A percentile compares a stretch with the other conserved stretches of the same genome.
Conservation (phyloP, 1,284 basidiomycete species). For the Ganoderma sinense region DNA sequence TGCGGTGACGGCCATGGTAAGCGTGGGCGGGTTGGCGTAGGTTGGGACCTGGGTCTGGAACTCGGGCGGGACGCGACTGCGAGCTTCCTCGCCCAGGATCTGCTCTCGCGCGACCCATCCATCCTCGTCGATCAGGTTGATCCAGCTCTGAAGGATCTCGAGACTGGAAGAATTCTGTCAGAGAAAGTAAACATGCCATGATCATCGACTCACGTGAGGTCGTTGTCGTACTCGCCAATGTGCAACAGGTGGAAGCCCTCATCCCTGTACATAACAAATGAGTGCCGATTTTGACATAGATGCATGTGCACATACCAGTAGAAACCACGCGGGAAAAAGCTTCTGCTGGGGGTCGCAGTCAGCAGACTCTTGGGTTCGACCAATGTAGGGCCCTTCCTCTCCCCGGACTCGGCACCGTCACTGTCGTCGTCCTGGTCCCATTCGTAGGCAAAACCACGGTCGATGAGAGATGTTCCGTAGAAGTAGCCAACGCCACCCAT, state of each 20-base stretch:
- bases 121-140: constrained; percentile 88
- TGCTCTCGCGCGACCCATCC: constrained; percentile 97
- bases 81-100: constrained; percentile 93
- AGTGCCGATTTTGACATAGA: constrained; percentile 12
- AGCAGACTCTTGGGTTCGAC: constrained; percentile 82
- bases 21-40: constrained; percentile 93
- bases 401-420: constrained; percentile 47
- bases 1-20: constrained; percentile 89
- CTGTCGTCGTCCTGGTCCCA: constrained; percentile 86
- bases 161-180: constrained; percentile 54
- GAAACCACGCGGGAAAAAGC: constrained; percentile 96
- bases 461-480: constrained; percentile 90
- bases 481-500: constrained; percentile 95
- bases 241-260: constrained; percentile 95
- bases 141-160: constrained; percentile 91
- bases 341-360: constrained; percentile 93
- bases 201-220: constrained; percentile 67
- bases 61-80: constrained; percentile 87
- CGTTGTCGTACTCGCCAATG: constrained; percentile 92
- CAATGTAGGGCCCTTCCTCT: constrained; percentile 63
- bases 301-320: constrained; percentile 74
- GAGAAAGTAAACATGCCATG: background rate
- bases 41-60: constrained; percentile 94
- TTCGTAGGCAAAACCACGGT: constrained; percentile 84
- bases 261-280: constrained; percentile 63